Evolutionary conservation across 768 basidiomycete genomes (phyloP), one percentile per base, ranked within the genome.

Genomic region (Agrocybe chaxingu): DNA sequence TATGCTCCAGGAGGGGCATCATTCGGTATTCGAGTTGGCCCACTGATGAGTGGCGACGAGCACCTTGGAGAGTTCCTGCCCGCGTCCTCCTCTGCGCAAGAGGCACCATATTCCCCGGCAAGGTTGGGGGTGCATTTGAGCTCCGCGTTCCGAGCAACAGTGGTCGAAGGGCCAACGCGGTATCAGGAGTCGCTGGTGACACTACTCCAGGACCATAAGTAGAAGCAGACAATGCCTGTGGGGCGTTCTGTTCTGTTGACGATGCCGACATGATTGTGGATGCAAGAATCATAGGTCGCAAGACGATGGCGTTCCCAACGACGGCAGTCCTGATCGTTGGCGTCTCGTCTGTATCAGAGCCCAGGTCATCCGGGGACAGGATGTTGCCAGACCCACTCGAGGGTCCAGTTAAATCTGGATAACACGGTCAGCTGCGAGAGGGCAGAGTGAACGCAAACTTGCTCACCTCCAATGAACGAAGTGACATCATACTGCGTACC

Each of bases 401-500:
- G 4, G 37, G 45, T 36, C 39, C 58, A 24, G 51, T 49, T 39
- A 52, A 45, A 24, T 24, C 24, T 24, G 24, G 24, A 24, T 24
- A 24, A 34, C 30, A 45, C 13, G 10, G 37, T 18, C 7, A 47
- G 42, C 24, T 50, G 48, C 4, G 47, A 48, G 18, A 58, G 12
- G 13, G 11, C 19, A 34, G 29, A 49, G n/a, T 47, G 48, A 43
- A 33, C 36, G 46, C 30, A 19, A 51, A 33, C 30, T 19, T 7
- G 58, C 68, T 62, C 47, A 78, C 77, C 68, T 48, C 70, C 81
- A 55, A 89, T 85, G 60, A 89, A 88, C 1, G 87, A 88, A 11
- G 86, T 89, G 13, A 88, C 84, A 51, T 88, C 86, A 58, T 81
- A 87, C 51, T 77, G 80, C 0, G 77, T 83, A 10, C 70, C 80